These are phyloP conservation scores for Cladosporium sp. DNA, from an alignment of 2,329 filamentous ascomycete species.

Conservation along the genomic window DNA sequence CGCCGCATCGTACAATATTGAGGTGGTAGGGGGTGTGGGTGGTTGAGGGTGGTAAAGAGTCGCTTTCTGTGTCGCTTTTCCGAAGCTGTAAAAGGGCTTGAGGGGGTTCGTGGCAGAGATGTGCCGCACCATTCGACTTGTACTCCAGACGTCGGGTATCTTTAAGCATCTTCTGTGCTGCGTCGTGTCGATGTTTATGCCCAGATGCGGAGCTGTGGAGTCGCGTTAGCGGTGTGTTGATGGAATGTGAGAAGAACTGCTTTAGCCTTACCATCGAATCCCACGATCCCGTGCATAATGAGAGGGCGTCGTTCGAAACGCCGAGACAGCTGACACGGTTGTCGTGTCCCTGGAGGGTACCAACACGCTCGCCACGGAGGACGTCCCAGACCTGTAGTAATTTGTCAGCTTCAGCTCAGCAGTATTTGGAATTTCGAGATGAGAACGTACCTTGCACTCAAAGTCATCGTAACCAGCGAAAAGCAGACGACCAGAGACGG, in stretches of 20 bases:
- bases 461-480: conserved; percentile 99
- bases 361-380: conserved; percentile 93
- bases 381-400: conserved; percentile 85
- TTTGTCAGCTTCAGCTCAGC: conserved; percentile 20
- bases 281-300: conserved; percentile 98
- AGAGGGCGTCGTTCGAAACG: conserved; percentile 98
- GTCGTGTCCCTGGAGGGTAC: conserved; percentile 93
- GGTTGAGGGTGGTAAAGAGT: conserved; percentile 3
- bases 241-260: not conserved
- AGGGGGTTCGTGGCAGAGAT: conserved; percentile 6
- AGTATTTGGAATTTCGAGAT: not conserved
- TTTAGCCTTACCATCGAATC: conserved; percentile 78
- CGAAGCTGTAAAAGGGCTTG: conserved; percentile 1
- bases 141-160: conserved; percentile 6
- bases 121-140: conserved; percentile 5
- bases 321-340: conserved; percentile 98
- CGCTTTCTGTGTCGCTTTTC: conserved; percentile 13
- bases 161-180: conserved; percentile 11
- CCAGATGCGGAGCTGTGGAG: conserved; percentile 48
- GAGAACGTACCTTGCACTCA: conserved; percentile 85
- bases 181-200: conserved; percentile 33
- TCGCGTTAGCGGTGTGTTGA: conserved; percentile 18
- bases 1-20: conserved; percentile 13
- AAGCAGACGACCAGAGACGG: conserved; percentile 87
- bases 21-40: not conserved